These are phyloP conservation scores for Lachnellula cervina DNA, from an alignment of 2,329 filamentous ascomycete species.

Conservation along the genomic window DNA sequence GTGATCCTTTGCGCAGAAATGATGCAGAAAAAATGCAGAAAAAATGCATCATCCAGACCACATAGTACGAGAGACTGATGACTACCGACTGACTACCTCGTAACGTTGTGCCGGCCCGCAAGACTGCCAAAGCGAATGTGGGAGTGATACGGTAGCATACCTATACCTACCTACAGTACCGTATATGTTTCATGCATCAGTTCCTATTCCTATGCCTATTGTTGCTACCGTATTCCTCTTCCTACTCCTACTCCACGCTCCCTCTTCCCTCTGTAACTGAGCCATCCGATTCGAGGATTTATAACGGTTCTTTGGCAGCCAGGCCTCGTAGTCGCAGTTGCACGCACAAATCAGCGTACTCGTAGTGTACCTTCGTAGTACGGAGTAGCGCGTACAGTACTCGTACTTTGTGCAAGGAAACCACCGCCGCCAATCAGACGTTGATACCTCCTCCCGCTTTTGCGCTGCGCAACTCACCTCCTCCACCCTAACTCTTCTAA, in stretches of 20 bases:
- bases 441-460: not conserved
- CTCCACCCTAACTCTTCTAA: not conserved
- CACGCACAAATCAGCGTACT: not conserved
- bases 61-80: too few species aligned
- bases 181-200: too few species aligned
- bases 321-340: not conserved
- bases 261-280: not conserved
- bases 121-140: too few species aligned
- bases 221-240: too few species aligned
- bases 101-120: too few species aligned
- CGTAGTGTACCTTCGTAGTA: not conserved
- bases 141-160: too few species aligned
- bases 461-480: not conserved
- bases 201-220: too few species aligned
- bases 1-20: not conserved
- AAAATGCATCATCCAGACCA: too few species aligned
- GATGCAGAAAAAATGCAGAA: too few species aligned
- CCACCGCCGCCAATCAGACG: not conserved
- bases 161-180: too few species aligned
- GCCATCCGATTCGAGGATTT: not conserved
- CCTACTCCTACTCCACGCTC: not conserved
- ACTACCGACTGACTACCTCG: too few species aligned
- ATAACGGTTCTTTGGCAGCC: not conserved
- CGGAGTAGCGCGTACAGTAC: not conserved
- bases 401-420: not conserved